Base-by-base conservation (phyloP, 164 flowering plant genomes). In the Cinnamomum micranthum region DNA sequence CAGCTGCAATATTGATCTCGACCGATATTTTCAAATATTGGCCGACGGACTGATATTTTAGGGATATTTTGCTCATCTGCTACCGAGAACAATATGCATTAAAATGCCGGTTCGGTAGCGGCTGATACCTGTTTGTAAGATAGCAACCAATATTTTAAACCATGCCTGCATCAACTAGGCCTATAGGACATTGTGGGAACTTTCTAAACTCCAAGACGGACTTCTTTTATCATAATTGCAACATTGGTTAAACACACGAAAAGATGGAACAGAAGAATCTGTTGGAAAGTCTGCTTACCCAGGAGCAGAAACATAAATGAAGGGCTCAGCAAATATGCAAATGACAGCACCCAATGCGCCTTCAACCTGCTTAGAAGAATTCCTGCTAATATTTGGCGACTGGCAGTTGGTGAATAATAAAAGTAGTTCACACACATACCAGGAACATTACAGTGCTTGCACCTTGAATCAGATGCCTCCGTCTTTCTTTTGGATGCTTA, bases 271-370 rank as follows among this genome's bases (percentile, higher is more conserved):
- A 28, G 22, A 58, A 71, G 25, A 65, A 17, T 13, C 27, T 25
- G 15, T 58, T 63, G 15, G 9, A 52, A 69, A 52, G 52, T 62
- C 64, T 33, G 65, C 84, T 81, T 78, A 81, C 84, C 84, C 84
- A 52, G 84, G 84, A 73, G 84, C 81, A 81, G 67, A 76, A 51
- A 68, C 69, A 78, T 78, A 73, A 71, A 81, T 68, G 33, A 81
- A 73, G 74, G 63, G 77, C 62, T 82, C 82, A 0, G 84, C 72
- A 73, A 72, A 77, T 23, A 72, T 22, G 69, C 60, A 77, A 7
- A 75, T 67, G 17, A 82, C 55, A 75, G 70, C 68, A 65, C 81
- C 78, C 66, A 74, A 68, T 69, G 70, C 50, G 33, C 74, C 78
- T 79, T 80, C 84, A 28, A 79, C 64, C 84, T 82, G 82, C 68